These are phyloP conservation scores for Colletotrichum camelliae DNA, from an alignment of 2,329 filamentous ascomycete genomes.

Conservation along the genomic window DNA sequence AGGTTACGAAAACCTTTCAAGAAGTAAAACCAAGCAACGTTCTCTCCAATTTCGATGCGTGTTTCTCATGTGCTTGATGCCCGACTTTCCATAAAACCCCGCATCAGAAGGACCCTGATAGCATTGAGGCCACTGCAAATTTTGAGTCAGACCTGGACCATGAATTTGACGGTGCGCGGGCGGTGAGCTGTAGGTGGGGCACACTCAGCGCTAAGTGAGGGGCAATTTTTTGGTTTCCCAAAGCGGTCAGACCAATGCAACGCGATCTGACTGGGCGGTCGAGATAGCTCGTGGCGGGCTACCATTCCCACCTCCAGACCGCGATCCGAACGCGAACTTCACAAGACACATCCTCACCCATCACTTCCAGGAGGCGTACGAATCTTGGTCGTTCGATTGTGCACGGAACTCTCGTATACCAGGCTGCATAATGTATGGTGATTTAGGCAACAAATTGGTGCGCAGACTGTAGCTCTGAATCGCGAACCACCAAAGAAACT, in stretches of 20 bases:
- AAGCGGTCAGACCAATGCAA: conserved; percentile 18
- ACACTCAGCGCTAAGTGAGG: conserved; percentile 11
- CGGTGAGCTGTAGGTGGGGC: conserved; percentile 19
- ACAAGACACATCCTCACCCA: background rate
- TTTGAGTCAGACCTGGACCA: background rate
- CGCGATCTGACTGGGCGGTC: background rate
- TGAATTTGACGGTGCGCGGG: background rate
- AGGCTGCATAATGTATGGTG: conserved; percentile 76
- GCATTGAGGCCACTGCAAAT: background rate
- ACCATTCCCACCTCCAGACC: background rate
- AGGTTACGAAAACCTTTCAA: conserved; percentile 21
- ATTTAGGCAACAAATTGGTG: conserved; percentile 85
- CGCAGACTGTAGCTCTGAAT: background rate
- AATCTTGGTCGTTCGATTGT: background rate
- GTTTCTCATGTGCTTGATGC: background rate
- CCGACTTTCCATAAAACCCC: background rate
- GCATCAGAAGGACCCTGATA: background rate
- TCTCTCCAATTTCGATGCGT: background rate
- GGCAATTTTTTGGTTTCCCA: conserved; percentile 2
- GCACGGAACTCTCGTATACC: background rate
- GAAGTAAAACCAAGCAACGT: background rate
- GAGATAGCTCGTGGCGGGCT: background rate
- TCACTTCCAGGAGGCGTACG: background rate
- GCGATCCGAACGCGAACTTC: background rate
- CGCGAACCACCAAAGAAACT: conserved; percentile 3